Evolutionary conservation across 202 grass and related monocot genomes (phyloP).

Genomic region (Schoenoplectus tabernaemontani): DNA sequence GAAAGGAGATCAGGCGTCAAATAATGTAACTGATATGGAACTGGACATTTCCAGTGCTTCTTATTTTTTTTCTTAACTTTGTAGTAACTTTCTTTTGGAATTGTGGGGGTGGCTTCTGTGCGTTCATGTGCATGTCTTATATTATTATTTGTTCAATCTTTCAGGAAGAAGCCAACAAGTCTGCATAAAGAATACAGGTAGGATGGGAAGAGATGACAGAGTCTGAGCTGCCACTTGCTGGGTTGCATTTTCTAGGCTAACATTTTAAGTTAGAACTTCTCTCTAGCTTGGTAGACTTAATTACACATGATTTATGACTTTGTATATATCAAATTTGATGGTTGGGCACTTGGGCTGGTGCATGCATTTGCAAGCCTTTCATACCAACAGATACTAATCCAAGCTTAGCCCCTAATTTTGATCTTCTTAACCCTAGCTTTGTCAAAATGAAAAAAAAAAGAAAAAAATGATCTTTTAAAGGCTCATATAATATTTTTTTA

Average conservation of each 20-base stretch:
- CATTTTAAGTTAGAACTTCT: neutral
- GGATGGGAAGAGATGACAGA: neutral
- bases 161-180: neutral
- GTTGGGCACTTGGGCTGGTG: neutral
- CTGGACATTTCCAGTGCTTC: neutral
- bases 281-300: neutral
- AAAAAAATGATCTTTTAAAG: no score
- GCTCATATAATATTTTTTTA: no score
- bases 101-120: neutral
- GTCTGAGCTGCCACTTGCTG: neutral
- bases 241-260: neutral
- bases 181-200: neutral
- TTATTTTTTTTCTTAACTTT: neutral
- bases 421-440: no score
- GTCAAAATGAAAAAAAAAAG: no score
- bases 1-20: neutral
- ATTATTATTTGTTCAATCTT: conserved; percentile 1
- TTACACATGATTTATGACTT: neutral
- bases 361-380: neutral
- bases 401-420: no score
- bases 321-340: neutral
- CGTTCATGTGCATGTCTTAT: neutral
- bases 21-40: conserved; percentile 10
- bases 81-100: neutral
- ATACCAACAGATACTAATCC: no score